phyloP scores from a whole-genome alignment of 495 filamentous ascomycete genomes.

The Podospora anserina region DNA sequence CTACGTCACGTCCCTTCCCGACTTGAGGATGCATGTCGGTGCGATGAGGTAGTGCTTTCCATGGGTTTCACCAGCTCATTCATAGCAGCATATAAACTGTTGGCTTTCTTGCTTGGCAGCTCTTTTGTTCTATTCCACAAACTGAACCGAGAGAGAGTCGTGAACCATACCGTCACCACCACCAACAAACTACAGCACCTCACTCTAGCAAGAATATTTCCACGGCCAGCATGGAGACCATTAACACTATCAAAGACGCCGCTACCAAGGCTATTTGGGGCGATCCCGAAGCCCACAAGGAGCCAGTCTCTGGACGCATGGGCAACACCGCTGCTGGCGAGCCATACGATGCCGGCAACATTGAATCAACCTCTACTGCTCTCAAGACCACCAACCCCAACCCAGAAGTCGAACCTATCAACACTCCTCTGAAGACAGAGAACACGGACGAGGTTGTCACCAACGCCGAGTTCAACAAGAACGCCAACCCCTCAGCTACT shows the following conservation, averaged over 20 bases:
- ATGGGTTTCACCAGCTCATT: neutral
- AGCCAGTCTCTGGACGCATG: slow-evolving; percentile 52
- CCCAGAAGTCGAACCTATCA: neutral
- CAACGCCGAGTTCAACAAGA: neutral
- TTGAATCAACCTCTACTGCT: slow-evolving; percentile 18
- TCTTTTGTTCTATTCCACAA: neutral
- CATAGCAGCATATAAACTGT: neutral
- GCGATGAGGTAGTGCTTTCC: slow-evolving; percentile 3
- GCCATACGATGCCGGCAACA: slow-evolving; percentile 58
- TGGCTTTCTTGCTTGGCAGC: slow-evolving; percentile 1
- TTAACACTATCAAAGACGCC: slow-evolving; percentile 45
- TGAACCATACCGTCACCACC: neutral
- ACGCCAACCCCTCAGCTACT: slow-evolving; percentile 5
- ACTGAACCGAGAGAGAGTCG: neutral
- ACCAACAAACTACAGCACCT: neutral
- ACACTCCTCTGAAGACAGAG: neutral
- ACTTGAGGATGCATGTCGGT: slow-evolving; percentile 4
- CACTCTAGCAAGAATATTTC: neutral
- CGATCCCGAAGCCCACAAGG: slow-evolving; percentile 37
- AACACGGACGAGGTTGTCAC: neutral
- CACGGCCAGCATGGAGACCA: slow-evolving; percentile 48
- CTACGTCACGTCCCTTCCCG: slow-evolving; percentile 1
- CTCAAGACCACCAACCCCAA: slow-evolving; percentile 10
- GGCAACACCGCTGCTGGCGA: slow-evolving; percentile 55
- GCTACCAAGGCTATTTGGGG: slow-evolving; percentile 54